phyloP scores from a whole-genome alignment of 805 yeast species.

The Cyberlindnera bimundalis region DNA sequence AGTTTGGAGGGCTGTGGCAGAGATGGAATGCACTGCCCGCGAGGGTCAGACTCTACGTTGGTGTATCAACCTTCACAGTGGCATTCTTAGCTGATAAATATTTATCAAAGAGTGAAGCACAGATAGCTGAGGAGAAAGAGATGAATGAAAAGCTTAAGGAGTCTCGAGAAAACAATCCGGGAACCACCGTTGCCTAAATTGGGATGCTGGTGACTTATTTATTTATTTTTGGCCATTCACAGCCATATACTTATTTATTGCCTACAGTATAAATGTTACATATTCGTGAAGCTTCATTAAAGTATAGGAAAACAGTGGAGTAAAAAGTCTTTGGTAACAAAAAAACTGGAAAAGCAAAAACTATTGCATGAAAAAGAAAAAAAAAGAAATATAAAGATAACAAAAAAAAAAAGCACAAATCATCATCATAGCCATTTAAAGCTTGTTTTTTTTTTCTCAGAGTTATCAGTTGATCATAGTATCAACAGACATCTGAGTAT shows the following conservation, averaged over 20 bases:
- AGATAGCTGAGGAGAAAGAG: slow-evolving; percentile 18
- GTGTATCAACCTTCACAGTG: slow-evolving; percentile 28
- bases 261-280: background rate
- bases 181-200: too few species aligned
- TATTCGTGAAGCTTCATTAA: slow-evolving; percentile 4
- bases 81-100: slow-evolving; percentile 26
- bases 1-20: slow-evolving; percentile 5
- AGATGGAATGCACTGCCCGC: slow-evolving; percentile 26
- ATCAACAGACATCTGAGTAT: slow-evolving; percentile 10
- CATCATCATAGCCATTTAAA: background rate
- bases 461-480: slow-evolving; percentile 10
- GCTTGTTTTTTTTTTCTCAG: background rate
- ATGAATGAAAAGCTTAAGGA: background rate
- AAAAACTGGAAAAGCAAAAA: too few species aligned
- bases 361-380: background rate
- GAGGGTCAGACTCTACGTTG: slow-evolving; percentile 26
- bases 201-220: too few species aligned
- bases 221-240: slow-evolving; percentile 1
- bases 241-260: background rate
- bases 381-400: background rate
- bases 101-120: slow-evolving; percentile 18
- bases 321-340: background rate
- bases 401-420: background rate
- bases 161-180: background rate
- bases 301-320: slow-evolving; percentile 1